Base-by-base conservation (phyloP, 768 basidiomycete genomes). In the Pseudohyphozyma bogoriensis region DNA sequence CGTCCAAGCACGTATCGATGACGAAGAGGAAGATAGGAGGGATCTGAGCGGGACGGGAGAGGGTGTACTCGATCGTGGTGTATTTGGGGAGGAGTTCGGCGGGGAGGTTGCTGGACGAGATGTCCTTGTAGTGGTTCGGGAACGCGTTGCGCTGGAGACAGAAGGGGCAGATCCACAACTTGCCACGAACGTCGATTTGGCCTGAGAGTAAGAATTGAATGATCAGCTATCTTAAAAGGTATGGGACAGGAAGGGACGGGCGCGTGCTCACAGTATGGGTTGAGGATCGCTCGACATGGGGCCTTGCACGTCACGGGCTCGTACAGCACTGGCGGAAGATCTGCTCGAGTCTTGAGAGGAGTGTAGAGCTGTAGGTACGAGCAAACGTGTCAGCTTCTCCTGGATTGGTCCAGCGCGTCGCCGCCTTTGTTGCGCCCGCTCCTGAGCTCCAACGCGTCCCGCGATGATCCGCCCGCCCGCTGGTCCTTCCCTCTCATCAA, bases 61-160 rank as follows among this genome's bases (percentile, higher is more conserved):
- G 85, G n/a, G 93, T 97, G 78, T 99, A 99, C 76, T 99, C 95
- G 76, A 99, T 95, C 11, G 95, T 99, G 35, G 95, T 97, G 79
- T 96, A 97, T 76, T 95, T 92, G 71, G 93, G 91, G 40, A 97
- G 76, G 33, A 99, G 81, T 73, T 99, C 95, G 18, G 91, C 86
- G 52, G 95, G 95, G 24, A 97, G 81, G 75, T 97, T 97, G 66
- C 87, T 92, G 75, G 86, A 86, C 50, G 91, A 90, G 67, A 99
- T 93, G 73, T 97, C 93, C 77, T 95, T 93, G 80, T 99, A 99
- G 74, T 99, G 93, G 0, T 89, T 87, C 7, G 95, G 95, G 77
- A 99, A 96, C 3, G 92, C 83, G 73, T 97, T 99, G 61, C 95
- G 85, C 37, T 87, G 85, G 55, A 99, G 79, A 76, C 95, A 99